phyloP scores from a whole-genome alignment of 176 grass and related monocot genomes.

The Zea luxurians region DNA sequence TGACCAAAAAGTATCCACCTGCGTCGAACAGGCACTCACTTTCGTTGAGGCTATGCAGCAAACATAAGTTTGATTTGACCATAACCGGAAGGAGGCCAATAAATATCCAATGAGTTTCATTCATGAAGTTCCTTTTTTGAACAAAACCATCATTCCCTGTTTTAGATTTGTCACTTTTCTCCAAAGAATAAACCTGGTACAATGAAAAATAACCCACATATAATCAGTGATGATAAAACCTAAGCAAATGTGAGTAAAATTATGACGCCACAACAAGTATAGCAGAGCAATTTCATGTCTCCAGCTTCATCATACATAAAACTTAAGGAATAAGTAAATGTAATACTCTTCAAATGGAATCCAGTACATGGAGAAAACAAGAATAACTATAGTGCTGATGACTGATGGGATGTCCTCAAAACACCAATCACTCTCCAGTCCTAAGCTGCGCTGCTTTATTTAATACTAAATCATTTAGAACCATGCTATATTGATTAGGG shows the following conservation, averaged over 20 bases:
- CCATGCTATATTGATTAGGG: not conserved
- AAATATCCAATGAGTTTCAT: slow-evolving; percentile 56
- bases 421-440: slow-evolving; percentile 13
- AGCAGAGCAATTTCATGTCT: not conserved
- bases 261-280: not conserved
- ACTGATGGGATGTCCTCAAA: not conserved
- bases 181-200: slow-evolving; percentile 78
- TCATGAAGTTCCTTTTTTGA: slow-evolving; percentile 48
- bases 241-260: slow-evolving; percentile 22
- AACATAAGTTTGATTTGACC: slow-evolving; percentile 88
- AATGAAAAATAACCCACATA: slow-evolving; percentile 35
- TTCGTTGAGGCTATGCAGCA: slow-evolving; percentile 55
- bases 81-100: slow-evolving; percentile 82
- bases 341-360: slow-evolving; percentile 22
- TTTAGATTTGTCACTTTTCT: slow-evolving; percentile 85
- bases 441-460: slow-evolving; percentile 5
- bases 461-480: too few species aligned
- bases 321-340: slow-evolving; percentile 18
- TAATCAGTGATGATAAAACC: slow-evolving; percentile 24
- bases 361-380: slow-evolving; percentile 11
- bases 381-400: slow-evolving; percentile 17
- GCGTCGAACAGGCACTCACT: slow-evolving; percentile 86
- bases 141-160: slow-evolving; percentile 62
- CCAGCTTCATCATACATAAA: not conserved
- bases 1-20: slow-evolving; percentile 98